phyloP scores from a whole-genome alignment of 805 yeast species.

The Dipodascopsis uninucleata region DNA sequence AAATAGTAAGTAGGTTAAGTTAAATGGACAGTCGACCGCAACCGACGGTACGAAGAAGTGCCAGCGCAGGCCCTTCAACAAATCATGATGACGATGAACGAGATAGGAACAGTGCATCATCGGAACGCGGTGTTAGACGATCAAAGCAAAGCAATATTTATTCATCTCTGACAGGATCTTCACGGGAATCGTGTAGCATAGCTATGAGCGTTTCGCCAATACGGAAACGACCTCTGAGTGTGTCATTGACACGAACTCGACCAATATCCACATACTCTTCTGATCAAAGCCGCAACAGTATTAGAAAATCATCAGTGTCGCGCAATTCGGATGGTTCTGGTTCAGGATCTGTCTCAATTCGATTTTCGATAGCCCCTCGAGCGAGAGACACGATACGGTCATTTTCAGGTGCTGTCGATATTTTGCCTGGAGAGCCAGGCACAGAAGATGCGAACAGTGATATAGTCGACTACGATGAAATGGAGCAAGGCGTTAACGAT shows the following conservation, averaged over 20 bases:
- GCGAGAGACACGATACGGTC: conserved; percentile 13
- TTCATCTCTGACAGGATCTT: too few species aligned
- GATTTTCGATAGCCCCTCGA: conserved; percentile 21
- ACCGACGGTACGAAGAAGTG: conserved; percentile 4
- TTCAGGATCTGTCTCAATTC: conserved; percentile 20
- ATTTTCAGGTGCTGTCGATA: conserved; percentile 18
- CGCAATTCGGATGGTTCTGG: conserved; percentile 26
- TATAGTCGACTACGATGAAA: conserved; percentile 8
- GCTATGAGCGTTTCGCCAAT: too few species aligned
- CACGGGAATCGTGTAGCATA: too few species aligned
- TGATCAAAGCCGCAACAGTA: conserved; percentile 6
- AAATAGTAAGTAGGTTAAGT: too few species aligned
- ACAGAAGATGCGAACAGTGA: conserved; percentile 9
- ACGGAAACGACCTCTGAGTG: background rate
- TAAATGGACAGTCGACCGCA: conserved; percentile 12
- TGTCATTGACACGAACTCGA: too few species aligned
- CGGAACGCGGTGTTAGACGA: too few species aligned
- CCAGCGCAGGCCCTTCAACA: conserved; percentile 3
- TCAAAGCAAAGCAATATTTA: too few species aligned
- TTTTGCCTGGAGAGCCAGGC: conserved; percentile 9
- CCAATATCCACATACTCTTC: conserved; percentile 8
- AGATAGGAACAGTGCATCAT: too few species aligned
- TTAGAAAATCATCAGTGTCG: conserved; percentile 9
- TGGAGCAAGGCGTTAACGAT: background rate
- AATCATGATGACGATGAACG: too few species aligned